Evolutionary conservation across 75 land plant genomes (phyloP).

Genomic region (Picea sitchensis): DNA sequence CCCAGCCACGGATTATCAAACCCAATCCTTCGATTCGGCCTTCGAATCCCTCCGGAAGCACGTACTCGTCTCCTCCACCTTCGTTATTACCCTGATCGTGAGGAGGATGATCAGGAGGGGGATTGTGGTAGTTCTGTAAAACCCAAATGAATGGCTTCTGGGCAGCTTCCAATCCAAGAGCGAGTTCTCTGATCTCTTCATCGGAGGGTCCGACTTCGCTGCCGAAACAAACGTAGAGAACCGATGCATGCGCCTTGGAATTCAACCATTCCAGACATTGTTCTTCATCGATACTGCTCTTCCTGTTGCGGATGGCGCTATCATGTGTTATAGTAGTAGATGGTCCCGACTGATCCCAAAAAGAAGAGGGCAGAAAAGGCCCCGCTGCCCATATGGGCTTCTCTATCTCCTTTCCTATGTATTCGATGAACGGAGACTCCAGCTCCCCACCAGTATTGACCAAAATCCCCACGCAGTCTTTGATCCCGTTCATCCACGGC

Average conservation of each 20-base stretch:
- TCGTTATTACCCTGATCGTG: neutral
- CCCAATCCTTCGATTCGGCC: conserved; percentile 8
- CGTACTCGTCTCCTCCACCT: neutral
- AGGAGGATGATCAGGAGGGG: too few relatives aligned
- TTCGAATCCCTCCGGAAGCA: neutral
- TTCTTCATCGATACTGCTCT: conserved; percentile 8
- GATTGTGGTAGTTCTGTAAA: neutral
- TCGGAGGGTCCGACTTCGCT: conserved; percentile 16
- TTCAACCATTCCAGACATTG: conserved; percentile 28
- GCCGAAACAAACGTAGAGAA: conserved; percentile 40
- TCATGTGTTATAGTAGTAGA: conserved; percentile 17
- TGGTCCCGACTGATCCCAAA: conserved; percentile 10
- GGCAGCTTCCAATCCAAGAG: conserved; percentile 18
- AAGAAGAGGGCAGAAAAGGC: conserved; percentile 33
- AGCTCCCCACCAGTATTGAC: conserved; percentile 44
- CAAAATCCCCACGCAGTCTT: conserved; percentile 15
- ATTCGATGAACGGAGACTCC: conserved; percentile 36
- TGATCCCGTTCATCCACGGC: conserved; percentile 9
- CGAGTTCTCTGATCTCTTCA: conserved; percentile 23
- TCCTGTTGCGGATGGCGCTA: conserved; percentile 12
- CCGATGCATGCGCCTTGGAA: conserved; percentile 19
- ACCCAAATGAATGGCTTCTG: conserved; percentile 32
- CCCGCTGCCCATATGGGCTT: conserved; percentile 44
- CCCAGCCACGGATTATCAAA: conserved; percentile 13
- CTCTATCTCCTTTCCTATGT: conserved; percentile 16